Conservation (phyloP, 306 rosid species). For the Ceratonia siliqua region DNA sequence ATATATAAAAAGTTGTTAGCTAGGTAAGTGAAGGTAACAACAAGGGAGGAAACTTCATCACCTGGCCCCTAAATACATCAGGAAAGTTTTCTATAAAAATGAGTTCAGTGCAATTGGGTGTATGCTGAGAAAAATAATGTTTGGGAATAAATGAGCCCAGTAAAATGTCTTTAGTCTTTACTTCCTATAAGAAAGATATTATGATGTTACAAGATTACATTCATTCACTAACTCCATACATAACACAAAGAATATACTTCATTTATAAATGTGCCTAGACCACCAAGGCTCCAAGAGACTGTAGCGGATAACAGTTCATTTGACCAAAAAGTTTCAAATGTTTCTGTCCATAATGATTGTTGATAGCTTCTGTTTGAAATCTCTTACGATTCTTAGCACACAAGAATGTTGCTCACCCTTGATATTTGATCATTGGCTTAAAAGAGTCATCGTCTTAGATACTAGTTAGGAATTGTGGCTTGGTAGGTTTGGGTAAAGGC, state of each 20-base stretch:
- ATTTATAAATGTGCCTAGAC: not conserved
- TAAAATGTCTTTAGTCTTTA: not conserved
- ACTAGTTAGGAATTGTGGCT: not conserved
- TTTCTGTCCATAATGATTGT: no score
- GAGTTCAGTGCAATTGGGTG: not conserved
- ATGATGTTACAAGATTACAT: not conserved
- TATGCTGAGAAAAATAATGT: not conserved
- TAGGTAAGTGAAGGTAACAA: not conserved
- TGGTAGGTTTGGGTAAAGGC: not conserved
- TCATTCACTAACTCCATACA: not conserved
- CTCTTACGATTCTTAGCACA: no score
- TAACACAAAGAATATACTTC: not conserved
- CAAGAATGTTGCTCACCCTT: no score
- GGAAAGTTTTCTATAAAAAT: not conserved
- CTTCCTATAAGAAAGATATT: not conserved
- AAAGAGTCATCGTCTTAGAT: not conserved
- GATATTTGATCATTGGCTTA: not conserved
- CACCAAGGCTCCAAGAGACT: not conserved
- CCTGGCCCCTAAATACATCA: not conserved
- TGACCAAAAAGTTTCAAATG: not conserved
- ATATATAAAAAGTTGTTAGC: not conserved
- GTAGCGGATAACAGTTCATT: not conserved
- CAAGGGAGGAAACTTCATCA: not conserved
- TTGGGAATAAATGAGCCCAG: not conserved
- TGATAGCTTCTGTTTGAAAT: no score